Base-by-base conservation (phyloP, 2,329 filamentous ascomycete genomes). In the Phialophora tarda region DNA sequence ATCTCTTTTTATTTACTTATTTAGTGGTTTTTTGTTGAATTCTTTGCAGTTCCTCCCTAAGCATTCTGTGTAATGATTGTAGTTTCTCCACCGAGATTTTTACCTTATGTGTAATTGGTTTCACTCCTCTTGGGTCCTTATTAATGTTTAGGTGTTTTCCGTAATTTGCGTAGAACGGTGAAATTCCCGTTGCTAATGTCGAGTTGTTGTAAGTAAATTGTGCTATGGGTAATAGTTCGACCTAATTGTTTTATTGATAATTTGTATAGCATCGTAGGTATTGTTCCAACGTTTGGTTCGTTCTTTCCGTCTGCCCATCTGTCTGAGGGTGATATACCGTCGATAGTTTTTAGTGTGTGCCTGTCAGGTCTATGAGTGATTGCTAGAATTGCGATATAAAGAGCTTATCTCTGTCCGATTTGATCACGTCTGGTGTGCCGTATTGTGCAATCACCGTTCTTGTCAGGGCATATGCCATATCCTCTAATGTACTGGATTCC, bases 121-220 rank as follows among this genome's bases (percentile, higher is more conserved):
- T 28, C 5, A 32, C 3, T 5, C 17, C 26, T 17, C 26, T 55
- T 2, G 3, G 4, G 23, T 55, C 51, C 30, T 55, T 55, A 17
- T 55, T 7, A 7, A 55, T 55, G 17, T 55, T 55, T 21, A 10
- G 26, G 28, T 55, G 6, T 26, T 4, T 26, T 32, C 26, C 11
- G 11, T 69, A 69, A 17, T 69, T 69, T 12, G 55, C 14, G 26
- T 62, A 69, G 26, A 69, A 69, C 30, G 38, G 44, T 50, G 12
- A 59, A 26, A 66, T 56, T 17, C 6, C 17, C 21, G 6, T 55
- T 14, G 17, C 2, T 7, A 4, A 4, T 17, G n/a, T 55, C 0
- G 11, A 28, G 17, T 32, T 55, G 21, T 55, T 55, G 32, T 26
- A 55, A 21, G 17, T 17, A 55, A 55, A 55, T 32, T 55, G 6